A percentile compares a stretch with the other conserved stretches of the same genome.
Conservation (phyloP, 2,329 filamentous ascomycete genomes). For the Colletotrichum sp. region DNA sequence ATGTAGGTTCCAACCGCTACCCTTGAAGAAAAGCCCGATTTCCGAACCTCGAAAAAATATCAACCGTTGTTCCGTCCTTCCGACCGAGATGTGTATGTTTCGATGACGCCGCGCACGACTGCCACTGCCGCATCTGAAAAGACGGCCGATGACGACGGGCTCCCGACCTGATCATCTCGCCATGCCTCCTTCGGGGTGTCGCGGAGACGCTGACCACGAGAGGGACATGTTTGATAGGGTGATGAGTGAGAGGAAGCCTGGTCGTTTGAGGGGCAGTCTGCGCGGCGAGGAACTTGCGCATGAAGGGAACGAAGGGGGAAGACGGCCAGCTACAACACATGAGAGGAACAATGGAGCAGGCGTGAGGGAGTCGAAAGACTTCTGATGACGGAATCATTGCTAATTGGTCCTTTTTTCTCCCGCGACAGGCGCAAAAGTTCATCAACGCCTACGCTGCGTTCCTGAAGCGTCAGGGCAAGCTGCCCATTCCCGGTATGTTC, state of each 20-base stretch:
- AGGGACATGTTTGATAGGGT: not conserved
- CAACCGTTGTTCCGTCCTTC: not conserved
- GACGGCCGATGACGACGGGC: accelerated
- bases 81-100: not conserved
- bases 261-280: not conserved
- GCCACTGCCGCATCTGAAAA: not conserved
- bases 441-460: slow-evolving; percentile 85
- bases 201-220: not conserved
- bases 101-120: slow-evolving; percentile 11
- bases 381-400: slow-evolving; percentile 75
- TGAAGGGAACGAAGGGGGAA: not conserved
- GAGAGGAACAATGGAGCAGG: slow-evolving; percentile 57
- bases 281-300: not conserved
- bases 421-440: slow-evolving; percentile 81
- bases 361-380: slow-evolving; percentile 75
- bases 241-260: not conserved
- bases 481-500: slow-evolving; percentile 82
- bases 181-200: not conserved
- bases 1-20: slow-evolving; percentile 62
- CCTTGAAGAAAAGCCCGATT: not conserved
- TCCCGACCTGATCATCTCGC: not conserved
- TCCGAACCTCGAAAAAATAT: not conserved
- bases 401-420: slow-evolving; percentile 58
- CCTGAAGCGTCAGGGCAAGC: slow-evolving; percentile 94
- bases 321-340: slow-evolving; percentile 24